Evolutionary conservation across 2,329 filamentous ascomycete species (phyloP), one percentile per base, ranked within the genome.

Genomic region (Nakataea oryzae): DNA sequence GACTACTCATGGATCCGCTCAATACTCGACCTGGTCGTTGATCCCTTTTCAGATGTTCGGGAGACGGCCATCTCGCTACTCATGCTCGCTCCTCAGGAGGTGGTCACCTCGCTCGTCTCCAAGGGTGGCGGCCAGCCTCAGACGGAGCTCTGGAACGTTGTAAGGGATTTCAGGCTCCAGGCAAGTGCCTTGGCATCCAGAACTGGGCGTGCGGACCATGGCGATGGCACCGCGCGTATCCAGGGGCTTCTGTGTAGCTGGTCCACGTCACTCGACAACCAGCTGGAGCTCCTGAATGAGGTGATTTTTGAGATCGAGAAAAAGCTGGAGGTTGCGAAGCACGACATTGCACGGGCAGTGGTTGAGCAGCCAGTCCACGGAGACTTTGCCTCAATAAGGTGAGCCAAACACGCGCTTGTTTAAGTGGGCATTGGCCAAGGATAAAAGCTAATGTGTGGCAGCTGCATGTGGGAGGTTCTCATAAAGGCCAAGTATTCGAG

Each of bases 21-120:
- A 5, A 76, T 97, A 8, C 76, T 93, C 17, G 91, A 96, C 71
- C 82, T 96, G 27, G 75, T 96, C 9, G 79, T 96, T 70, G 90
- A 99, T 68, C 91, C 93, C 0, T 99, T 96, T 69, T 95, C 97
- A 63, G 95, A 99, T 72, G 89, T 97, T 5, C 83, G 93, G 66
- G 85, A 82, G 56, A 74, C 76, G 50, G 81, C 85, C 3, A 76
- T 79, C 0, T 73, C 73, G 1, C 75, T 86, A 2, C 67, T 89
- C 30, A 78, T 76, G 61, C 68, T 83, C n/a, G 76, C 83, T 54
- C 74, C 77, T 2, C 73, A 76, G 28, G 67, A 71, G 21, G 70
- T 74, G 28, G 76, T 70, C 26, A 63, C 65, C 50, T 66, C 60
- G 57, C 72, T 66, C 29, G 27, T 65, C 54, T 54, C 26, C 14